Base-by-base conservation (phyloP, 139 green algal species). In the Penium margaritaceum region DNA sequence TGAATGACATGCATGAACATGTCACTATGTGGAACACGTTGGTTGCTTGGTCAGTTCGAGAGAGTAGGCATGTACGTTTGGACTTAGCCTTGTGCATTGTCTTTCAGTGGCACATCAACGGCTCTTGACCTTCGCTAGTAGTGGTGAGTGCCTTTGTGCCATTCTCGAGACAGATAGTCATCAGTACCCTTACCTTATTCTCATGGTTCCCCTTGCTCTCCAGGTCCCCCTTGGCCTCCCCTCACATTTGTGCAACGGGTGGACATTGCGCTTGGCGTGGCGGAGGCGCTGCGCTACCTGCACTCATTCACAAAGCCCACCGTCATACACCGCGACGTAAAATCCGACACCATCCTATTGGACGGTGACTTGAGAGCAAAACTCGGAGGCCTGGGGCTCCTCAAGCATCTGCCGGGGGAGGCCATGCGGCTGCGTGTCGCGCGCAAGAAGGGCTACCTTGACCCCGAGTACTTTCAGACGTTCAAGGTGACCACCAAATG, bases 311-410 rank as follows among this genome's bases (percentile, higher is more conserved):
- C n/a, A 24, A 27, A 30, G 0, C 58, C 58, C 58, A 39, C 62
- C 37, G 57, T 84, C 73, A 41, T 86, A 5, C 83, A 88, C 54
- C 34, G 83, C 15, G 81, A 86, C 62, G 35, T 88, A 36, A 86
- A 83, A 35, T 77, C 80, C 21, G 36, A 39, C 29, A 86, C 85
- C 65, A 80, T 88, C 19, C 66, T 88, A 34, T 53, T 88, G 44
- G 81, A 84, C 30, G 2, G n/a, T 9, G 5, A 46, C 51, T 33
- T 60, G 51, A n/a, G 36, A 29, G 55, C 30, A 0, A 64, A 64
- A 29, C 27, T 64, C 3, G 55, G 27, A 14, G 55, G 29, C 0
- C 29, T 64, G 27, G 55, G 55, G 55, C 55, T 64, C 27, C 27
- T 64, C 27, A 64, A 64, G 55, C 47, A 60, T 3, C 47, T 60